These are phyloP conservation scores for Pezicula rhizophila DNA, from an alignment of 2,329 filamentous ascomycete genomes.

Conservation along the genomic window DNA sequence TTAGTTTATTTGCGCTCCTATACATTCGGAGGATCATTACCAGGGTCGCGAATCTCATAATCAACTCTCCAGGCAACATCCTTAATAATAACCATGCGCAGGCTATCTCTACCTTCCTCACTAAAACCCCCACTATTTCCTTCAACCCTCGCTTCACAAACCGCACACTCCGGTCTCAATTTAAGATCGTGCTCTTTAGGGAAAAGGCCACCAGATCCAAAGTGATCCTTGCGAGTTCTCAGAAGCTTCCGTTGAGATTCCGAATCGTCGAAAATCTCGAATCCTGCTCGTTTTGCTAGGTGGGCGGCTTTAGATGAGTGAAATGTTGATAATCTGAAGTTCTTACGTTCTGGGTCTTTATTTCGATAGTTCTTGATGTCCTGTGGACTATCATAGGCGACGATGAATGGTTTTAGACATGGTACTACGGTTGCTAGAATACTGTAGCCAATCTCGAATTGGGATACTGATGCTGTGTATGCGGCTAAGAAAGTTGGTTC, in stretches of 20 bases:
- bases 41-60: not conserved
- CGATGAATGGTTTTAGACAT: slow-evolving; percentile 38
- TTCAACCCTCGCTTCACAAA: not conserved
- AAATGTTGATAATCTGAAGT: too few relatives aligned
- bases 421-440: slow-evolving; percentile 36
- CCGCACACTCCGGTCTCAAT: slow-evolving; percentile 1
- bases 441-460: slow-evolving; percentile 35
- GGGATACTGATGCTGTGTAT: slow-evolving; percentile 30
- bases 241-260: not conserved
- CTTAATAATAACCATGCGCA: slow-evolving; percentile 5
- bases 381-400: slow-evolving; percentile 15
- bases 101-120: slow-evolving; percentile 3
- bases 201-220: too few relatives aligned
- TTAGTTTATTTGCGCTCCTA: too few relatives aligned
- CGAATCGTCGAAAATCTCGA: not conserved
- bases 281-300: not conserved
- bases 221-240: too few relatives aligned
- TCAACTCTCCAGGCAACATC: slow-evolving; percentile 5
- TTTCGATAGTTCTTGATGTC: not conserved
- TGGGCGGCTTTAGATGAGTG: not conserved
- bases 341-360: not conserved
- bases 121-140: slow-evolving; percentile 1
- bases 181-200: not conserved
- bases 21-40: too few relatives aligned
- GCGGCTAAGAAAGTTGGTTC: slow-evolving; percentile 32